Evolutionary conservation across 2,329 filamentous ascomycete species (phyloP).

Genomic region (Cytospora chrysosperma): DNA sequence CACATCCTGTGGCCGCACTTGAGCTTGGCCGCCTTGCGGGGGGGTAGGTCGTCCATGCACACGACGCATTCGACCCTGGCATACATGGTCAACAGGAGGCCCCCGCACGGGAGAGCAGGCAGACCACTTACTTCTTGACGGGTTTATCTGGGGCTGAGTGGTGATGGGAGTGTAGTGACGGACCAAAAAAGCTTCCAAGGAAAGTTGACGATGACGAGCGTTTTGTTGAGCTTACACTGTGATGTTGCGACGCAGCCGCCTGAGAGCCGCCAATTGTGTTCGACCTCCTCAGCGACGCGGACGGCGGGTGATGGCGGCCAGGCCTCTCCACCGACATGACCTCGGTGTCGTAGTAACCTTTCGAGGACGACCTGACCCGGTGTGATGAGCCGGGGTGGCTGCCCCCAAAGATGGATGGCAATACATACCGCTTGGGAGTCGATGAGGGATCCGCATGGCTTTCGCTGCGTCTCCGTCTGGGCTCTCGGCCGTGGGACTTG

Average conservation of each 20-base stretch:
- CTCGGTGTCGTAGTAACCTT: slow-evolving; percentile 34
- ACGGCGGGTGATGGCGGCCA: slow-evolving; percentile 24
- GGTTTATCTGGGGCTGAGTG: slow-evolving; percentile 27
- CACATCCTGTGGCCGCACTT: slow-evolving; percentile 83
- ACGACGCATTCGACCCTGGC: slow-evolving; percentile 68
- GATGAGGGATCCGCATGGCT: slow-evolving; percentile 29
- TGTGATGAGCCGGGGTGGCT: slow-evolving; percentile 15
- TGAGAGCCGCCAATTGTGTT: slow-evolving; percentile 37
- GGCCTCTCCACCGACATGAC: slow-evolving; percentile 31
- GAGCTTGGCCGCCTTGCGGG: slow-evolving; percentile 65
- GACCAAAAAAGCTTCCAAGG: slow-evolving; percentile 35
- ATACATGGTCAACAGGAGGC: slow-evolving; percentile 21
- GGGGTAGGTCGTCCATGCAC: slow-evolving; percentile 68
- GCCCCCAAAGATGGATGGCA: slow-evolving; percentile 3
- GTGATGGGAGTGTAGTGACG: slow-evolving; percentile 26
- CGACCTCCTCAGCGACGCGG: slow-evolving; percentile 33
- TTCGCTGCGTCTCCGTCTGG: slow-evolving; percentile 28
- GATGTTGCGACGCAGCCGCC: slow-evolving; percentile 33
- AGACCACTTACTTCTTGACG: slow-evolving; percentile 28
- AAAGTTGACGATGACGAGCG: slow-evolving; percentile 37
- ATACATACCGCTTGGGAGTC: slow-evolving; percentile 34
- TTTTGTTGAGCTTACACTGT: slow-evolving; percentile 38
- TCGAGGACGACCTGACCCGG: slow-evolving; percentile 25
- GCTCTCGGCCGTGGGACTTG: slow-evolving; percentile 29
- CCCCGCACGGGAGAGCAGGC: slow-evolving; percentile 13